Evolutionary conservation across 2,329 filamentous ascomycete species (phyloP), one percentile per base, ranked within the genome.

Genomic region (Botrytis porri): DNA sequence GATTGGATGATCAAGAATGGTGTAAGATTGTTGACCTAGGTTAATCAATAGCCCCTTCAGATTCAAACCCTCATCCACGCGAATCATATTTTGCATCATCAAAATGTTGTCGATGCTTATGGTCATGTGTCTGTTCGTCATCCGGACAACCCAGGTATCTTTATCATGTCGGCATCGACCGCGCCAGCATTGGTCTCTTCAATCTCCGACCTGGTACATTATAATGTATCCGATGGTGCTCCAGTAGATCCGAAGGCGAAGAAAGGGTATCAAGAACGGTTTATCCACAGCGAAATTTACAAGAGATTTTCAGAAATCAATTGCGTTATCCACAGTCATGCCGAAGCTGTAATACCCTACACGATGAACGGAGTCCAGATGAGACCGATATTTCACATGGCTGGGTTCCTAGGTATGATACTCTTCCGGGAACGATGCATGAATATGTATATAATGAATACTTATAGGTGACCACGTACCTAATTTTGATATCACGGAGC

Each of bases 41-140:
- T 64, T 45, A 35, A 63, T 51, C 35, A 61, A 54, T 37, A 22
- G 14, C 20, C 57, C 20, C 57, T 14, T 39, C 41, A 70, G 59
- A 45, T 51, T 43, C 69, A 63, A 37, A 59, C 29, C 25, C 35
- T 70, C 25, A 35, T 70, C 35, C 39, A 63, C 51, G 64, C 54
- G 78, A 80, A 82, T 73, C 86, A 87, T 77, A 88, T 88, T 69
- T 84, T 88, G 1, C 85, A 88, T 78, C 78, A 85, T 72, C 81
- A 88, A 66, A 81, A 81, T 64, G 82, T 88, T 12, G 77, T 89
- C 51, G 87, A 88, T 73, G 86, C 85, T 0, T 88, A 86, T 76
- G 86, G 87, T 29, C 87, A 89, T 75, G 81, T 89, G 20, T 87
- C 86, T 3, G 81, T 87, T 32, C 83, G 87, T 9, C 84, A 86